Base-by-base conservation (phyloP, 148 eudicot species). In the Linanthus parryae region DNA sequence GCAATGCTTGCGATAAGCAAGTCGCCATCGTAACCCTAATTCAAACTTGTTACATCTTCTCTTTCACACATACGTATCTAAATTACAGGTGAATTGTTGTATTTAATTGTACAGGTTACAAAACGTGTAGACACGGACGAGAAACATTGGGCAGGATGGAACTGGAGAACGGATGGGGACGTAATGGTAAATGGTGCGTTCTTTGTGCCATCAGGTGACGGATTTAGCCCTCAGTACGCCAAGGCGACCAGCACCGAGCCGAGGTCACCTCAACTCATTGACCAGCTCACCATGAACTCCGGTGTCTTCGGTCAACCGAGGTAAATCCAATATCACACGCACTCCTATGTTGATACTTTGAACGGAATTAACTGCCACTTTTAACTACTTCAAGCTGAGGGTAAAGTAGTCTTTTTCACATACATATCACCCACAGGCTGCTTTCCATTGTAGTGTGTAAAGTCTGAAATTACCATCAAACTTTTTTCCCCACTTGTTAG, bases 241-340 rank as follows among this genome's bases (percentile, higher is more conserved):
- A 87, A 71, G 75, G 96, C 96, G n/a, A 64, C 71, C 11, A 87
- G 96, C 18, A 41, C 62, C 5, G 77, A 73, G 53, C 75, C 96
- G 48, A 87, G 59, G 52, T 75, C 96, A 7, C 85, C 76, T 20
- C 46, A 27, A 5, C 74, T 73, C 17, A 56, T 87, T 7, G 72
- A 65, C 54, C 92, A 69, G 36, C 78, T 87, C 60, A 87, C 96
- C 19, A 31, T 61, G 30, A 66, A 80, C 52, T 75, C 96, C 21
- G 96, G 96, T 48, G 92, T 70, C 38, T 61, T 75, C 41, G 88
- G 88, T 19, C 83, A 68, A n/a, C 70, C 86, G 53, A 76, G 85
- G 85, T 78, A 57, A 4, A 18, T 5, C 15, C 1, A 4, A 1
- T 5, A 0, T 18, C 13, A 21, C n/a, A n/a, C n/a, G n/a, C n/a